Conservation (phyloP, 2,329 filamentous ascomycete genomes). For the Stemphylium vesicarium region DNA sequence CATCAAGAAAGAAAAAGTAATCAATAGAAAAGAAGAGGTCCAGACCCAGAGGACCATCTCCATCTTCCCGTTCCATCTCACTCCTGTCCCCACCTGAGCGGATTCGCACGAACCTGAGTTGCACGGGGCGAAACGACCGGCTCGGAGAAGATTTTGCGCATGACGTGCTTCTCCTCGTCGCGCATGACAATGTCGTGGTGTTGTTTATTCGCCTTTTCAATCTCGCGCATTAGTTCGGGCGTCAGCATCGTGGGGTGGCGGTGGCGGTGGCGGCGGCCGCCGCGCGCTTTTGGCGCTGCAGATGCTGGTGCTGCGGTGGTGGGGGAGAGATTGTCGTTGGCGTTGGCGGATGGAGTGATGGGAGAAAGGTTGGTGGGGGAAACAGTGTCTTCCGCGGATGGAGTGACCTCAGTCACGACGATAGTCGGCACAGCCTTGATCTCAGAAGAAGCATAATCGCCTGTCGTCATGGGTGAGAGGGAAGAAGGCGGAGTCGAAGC, state of each 20-base stretch:
- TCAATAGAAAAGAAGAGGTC: no score
- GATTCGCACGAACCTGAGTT: neutral
- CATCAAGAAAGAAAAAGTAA: no score
- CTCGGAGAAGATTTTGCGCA: no score
- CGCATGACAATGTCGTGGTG: neutral
- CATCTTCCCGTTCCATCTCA: neutral
- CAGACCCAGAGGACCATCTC: no score
- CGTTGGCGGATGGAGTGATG: no score
- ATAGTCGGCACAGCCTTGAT: no score
- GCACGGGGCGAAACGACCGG: neutral
- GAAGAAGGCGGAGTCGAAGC: no score
- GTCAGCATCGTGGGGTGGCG: neutral
- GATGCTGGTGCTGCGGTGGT: neutral
- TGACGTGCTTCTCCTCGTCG: neutral
- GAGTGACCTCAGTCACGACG: no score
- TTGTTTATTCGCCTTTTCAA: neutral
- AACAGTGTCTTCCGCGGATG: no score
- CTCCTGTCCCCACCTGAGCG: conserved; percentile 10
- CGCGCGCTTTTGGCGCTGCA: neutral
- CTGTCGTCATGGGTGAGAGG: no score
- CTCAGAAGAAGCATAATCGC: no score
- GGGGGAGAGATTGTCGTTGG: neutral
- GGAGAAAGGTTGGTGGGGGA: no score
- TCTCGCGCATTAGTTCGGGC: neutral
- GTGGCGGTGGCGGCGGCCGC: neutral